Percentiles rank a stretch among this genome's conserved stretches.
Evolutionary conservation across 2,329 filamentous ascomycete species (phyloP).

Genomic region (Calonectria hawksworthii): DNA sequence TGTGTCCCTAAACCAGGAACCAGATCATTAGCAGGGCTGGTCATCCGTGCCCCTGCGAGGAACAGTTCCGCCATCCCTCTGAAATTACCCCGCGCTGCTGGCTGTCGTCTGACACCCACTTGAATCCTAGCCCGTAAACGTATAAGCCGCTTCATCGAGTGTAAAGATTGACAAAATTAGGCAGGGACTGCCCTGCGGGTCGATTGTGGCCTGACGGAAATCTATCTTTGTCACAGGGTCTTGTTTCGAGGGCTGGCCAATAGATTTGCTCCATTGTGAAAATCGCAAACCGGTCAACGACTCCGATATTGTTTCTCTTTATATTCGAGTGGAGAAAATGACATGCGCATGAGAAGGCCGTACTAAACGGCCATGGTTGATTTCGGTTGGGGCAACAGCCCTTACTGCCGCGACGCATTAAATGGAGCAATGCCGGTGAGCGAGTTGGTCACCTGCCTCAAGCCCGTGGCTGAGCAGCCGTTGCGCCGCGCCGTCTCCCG

Average conservation of each 20-base stretch:
- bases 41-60: background rate
- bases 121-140: conserved; percentile 9
- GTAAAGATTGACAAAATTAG: conserved; percentile 10
- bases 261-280: conserved; percentile 3
- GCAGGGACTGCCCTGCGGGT: conserved; percentile 13
- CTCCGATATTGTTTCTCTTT: background rate
- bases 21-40: conserved; percentile 8
- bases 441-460: background rate
- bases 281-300: background rate
- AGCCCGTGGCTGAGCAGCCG: conserved; percentile 8
- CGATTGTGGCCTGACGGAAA: conserved; percentile 17
- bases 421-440: background rate
- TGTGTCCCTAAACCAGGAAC: conserved; percentile 1
- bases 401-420: background rate
- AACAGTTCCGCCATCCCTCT: conserved; percentile 12
- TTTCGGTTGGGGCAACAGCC: background rate
- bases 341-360: background rate
- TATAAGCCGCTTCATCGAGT: conserved; percentile 12
- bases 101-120: conserved; percentile 14
- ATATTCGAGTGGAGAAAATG: conserved; percentile 2
- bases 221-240: conserved; percentile 15
- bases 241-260: conserved; percentile 20
- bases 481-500: conserved; percentile 13
- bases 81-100: conserved; percentile 20
- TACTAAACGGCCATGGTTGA: background rate